Evolutionary conservation across 148 eudicot species (phyloP), one percentile per base, ranked within the genome.

Genomic region (Drosera capensis): DNA sequence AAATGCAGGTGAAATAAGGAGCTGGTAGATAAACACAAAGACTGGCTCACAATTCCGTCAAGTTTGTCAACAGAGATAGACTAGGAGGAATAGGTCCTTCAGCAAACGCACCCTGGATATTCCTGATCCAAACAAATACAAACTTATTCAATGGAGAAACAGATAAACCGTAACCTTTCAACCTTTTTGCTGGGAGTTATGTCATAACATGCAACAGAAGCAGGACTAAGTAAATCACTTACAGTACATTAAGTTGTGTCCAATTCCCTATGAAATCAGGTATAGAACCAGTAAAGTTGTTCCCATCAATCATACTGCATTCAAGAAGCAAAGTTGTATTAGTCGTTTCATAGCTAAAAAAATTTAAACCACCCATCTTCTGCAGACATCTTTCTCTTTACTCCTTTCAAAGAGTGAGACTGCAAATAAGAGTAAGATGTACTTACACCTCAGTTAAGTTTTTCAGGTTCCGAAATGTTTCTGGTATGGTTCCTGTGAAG

Each of bases 231-330:
- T 23, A 23, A 17, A 59, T 11, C 36, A 69, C 96, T 68, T 55
- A 87, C 96, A 87, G 35, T 41, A 43, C 40, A 0, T 7, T 37
- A 40, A 79, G 61, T 8, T 56, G 68, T 17, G 73, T 66, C 78
- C 86, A 79, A 55, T 61, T 68, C 25, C 94, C 86, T 37, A 87
- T 72, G 37, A 76, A 70, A 59, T 64, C 67, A 29, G 96, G 96
- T 51, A 82, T 77, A 55, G 52, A 74, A 54, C 94, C 96, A 25
- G 84, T 58, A 23, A 87, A 49, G 23, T 3, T 37, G 25, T 35
- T 78, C 52, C 96, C 96, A 56, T 72, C 86, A 20, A 86, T 64
- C 67, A 74, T 60, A 64, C 96, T 87, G 86, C 65, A 68, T 43
- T 61, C 13, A 49, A 17, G 49, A 7, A 28, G 23, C 8, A 19